Evolutionary conservation across 176 grass and related monocot species (phyloP).

Genomic region (Oryza officinalis): DNA sequence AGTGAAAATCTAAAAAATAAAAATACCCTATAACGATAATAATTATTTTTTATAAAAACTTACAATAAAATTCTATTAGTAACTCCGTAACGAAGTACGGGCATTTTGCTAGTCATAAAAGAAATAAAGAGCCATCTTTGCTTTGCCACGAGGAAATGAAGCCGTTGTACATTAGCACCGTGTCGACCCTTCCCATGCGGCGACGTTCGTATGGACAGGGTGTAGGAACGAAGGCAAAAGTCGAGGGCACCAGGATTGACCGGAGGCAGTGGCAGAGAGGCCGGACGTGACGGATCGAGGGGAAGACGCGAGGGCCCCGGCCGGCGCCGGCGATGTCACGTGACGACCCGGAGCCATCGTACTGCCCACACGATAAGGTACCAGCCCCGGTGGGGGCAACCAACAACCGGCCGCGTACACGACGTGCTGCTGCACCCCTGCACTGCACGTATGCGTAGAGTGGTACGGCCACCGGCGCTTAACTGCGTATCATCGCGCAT

Average conservation of each 20-base stretch:
- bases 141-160: too few relatives aligned
- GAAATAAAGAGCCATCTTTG: too few relatives aligned
- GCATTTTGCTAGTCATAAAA: too few relatives aligned
- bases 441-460: background rate
- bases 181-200: too few relatives aligned
- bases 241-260: background rate
- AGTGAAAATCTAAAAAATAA: too few relatives aligned
- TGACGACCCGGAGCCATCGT: background rate
- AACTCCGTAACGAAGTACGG: too few relatives aligned
- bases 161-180: too few relatives aligned
- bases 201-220: background rate
- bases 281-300: background rate
- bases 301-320: background rate
- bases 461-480: background rate
- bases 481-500: background rate
- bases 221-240: background rate
- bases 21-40: too few relatives aligned
- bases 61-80: too few relatives aligned
- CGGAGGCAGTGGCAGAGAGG: background rate
- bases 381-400: too few relatives aligned
- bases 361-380: background rate
- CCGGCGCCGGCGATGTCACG: background rate
- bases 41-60: too few relatives aligned
- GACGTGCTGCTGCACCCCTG: background rate
- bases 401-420: background rate